Base-by-base conservation (phyloP, 805 yeast genomes). In the Myxozyma geophila region DNA sequence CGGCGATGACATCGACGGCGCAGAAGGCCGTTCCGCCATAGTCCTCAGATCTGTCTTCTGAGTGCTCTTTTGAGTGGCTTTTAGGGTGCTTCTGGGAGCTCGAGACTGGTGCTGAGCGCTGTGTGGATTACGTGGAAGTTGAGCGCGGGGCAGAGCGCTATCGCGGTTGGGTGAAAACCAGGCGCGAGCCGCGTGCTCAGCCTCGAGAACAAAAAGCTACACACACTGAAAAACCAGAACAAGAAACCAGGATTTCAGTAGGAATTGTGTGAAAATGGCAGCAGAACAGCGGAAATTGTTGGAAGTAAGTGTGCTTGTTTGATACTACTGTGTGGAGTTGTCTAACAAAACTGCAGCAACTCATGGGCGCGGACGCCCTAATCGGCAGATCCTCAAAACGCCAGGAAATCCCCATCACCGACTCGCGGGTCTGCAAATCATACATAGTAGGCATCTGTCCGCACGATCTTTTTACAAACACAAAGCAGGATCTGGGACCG, bases 381-480 rank as follows among this genome's bases (percentile, higher is more conserved):
- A 62, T 68, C 61, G 62, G 71, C 57, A 60, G 72, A 50, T 63
- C 63, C 74, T 66, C 76, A 76, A 64, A 77, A 70, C 69, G 82
- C 70, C 72, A 79, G 74, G 64, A 67, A 37, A 60, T 85, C 72
- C 69, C 79, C 75, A 74, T 87, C 56, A 75, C 77, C 41, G 87
- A 85, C 58, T 81, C 85, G 13, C 79, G 84, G 50, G 86, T 91
- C 7, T 92, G 98, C 76, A 89, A 88, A 73, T 80, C 89, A 19
- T 92, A 87, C 73, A 74, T 92, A n/a, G 90, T 90, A 15, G 97
- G 95, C 0, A 82, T 84, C 8, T 92, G 98, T 70, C 93, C 96
- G 0, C 87, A 89, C 74, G 97, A 92, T 67, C 74, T 92, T 53
- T 89, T 92, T 72, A 81, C 81, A 12, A 90, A 90, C 7, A 90